Conservation (phyloP, 805 yeast species). For the Candida pseudofarinosa region DNA sequence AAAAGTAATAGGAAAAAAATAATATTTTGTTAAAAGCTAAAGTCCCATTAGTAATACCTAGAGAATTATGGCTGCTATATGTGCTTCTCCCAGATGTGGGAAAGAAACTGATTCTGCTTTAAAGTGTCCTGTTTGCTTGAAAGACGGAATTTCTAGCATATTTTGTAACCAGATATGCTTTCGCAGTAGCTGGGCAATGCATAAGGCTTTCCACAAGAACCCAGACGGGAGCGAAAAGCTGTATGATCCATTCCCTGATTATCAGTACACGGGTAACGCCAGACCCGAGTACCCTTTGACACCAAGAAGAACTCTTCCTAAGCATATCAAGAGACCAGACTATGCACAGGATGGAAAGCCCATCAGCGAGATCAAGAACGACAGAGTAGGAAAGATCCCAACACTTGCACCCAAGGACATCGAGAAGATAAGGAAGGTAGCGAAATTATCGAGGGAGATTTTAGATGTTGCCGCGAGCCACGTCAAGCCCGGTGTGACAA, state of each 20-base stretch:
- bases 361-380: conserved; percentile 66
- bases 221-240: conserved; percentile 48
- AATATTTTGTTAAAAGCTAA: too few species aligned
- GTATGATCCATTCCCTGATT: conserved; percentile 86
- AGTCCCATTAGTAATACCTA: too few species aligned
- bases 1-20: neutral
- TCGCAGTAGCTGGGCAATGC: conserved; percentile 64
- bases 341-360: conserved; percentile 83
- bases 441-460: conserved; percentile 78
- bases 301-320: conserved; percentile 69
- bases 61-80: conserved; percentile 26
- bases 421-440: conserved; percentile 70
- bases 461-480: conserved; percentile 84
- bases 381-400: conserved; percentile 62
- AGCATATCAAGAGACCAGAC: conserved; percentile 70
- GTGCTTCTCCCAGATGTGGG: conserved; percentile 83
- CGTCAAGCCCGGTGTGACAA: conserved; percentile 82
- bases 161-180: conserved; percentile 88
- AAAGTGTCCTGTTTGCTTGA: conserved; percentile 90
- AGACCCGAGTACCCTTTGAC: conserved; percentile 81
- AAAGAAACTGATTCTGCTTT: conserved; percentile 69
- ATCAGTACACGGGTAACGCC: conserved; percentile 66
- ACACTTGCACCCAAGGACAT: conserved; percentile 65
- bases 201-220: conserved; percentile 66
- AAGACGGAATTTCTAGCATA: conserved; percentile 53